Base-by-base conservation (phyloP, 176 grass and related monocot genomes). In the Chrysopogon serrulatus region DNA sequence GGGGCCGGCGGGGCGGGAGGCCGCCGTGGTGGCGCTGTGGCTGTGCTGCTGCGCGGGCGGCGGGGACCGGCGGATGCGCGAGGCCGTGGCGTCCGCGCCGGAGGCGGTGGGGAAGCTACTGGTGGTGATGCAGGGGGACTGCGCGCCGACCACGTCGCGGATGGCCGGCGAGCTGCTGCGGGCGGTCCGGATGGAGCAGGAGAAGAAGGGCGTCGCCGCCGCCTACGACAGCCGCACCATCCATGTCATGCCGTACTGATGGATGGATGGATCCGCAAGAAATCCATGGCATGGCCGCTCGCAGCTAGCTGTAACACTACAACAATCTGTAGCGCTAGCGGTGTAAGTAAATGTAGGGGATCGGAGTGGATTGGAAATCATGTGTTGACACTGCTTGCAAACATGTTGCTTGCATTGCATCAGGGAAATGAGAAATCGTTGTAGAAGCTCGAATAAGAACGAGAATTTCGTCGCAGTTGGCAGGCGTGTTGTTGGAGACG, bases 91-190 rank as follows among this genome's bases (percentile, higher is more conserved):
- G 18, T 72, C 42, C 3, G 88, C 82, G 21, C 86, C 85, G 6
- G 95, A 90, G 49, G 92, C 74, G 6, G 84, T 94, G 60, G 92
- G 88, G 53, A 95, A 94, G 85, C 82, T 98, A 71, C 88, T 98
- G 16, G 82, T 95, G 74, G 95, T 98, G 49, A 93, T 98, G 95
- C 92, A 98, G 62, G 92, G 91, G 49, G 92, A 90, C 30, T 93
- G 90, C 76, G 86, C 90, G 14, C 92, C 95, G 51, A 75, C 89
- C 39, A 91, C 91, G 16, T 86, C 88, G 79, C 71, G 85, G 75
- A 95, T 98, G 95, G 92, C 92, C 26, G 89, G 95, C 56, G 95
- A 98, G 80, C 89, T 98, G 69, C 88, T 98, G 9, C 72, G 86
- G 16, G 86, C 92, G 13, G 88, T 92, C 26, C 83, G 76, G 70